A percentile compares a stretch with the other conserved stretches of the same genome.
These are phyloP conservation scores for Clathrospora elynae DNA, from an alignment of 2,329 filamentous ascomycete genomes.

Conservation along the genomic window DNA sequence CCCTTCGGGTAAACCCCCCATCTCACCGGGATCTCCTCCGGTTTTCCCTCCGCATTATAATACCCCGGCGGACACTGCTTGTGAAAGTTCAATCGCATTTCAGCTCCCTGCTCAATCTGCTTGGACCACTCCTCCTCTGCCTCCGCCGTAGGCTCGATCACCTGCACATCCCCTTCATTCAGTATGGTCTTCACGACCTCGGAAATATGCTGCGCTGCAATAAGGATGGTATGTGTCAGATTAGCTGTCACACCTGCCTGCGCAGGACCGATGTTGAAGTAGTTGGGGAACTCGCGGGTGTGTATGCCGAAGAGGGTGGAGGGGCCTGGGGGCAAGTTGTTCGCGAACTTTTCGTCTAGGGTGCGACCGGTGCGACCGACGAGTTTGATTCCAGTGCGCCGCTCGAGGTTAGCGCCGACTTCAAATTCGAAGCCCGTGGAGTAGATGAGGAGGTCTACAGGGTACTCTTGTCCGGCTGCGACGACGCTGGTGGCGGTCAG, in stretches of 20 bases:
- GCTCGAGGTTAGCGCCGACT: slow-evolving; percentile 40
- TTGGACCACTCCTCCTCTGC: slow-evolving; percentile 57
- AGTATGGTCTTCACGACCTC: slow-evolving; percentile 41
- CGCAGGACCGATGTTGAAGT: slow-evolving; percentile 49
- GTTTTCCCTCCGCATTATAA: slow-evolving; percentile 48
- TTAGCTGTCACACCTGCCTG: slow-evolving; percentile 33
- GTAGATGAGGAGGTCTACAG: slow-evolving; percentile 55
- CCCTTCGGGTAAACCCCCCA: no score
- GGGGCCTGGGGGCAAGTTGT: no score
- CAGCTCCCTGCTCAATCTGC: slow-evolving; percentile 49
- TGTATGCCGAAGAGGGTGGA: slow-evolving; percentile 60
- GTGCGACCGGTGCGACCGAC: slow-evolving; percentile 53
- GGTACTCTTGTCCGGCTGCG: slow-evolving; percentile 55
- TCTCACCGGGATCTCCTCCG: no score
- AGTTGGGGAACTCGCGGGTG: slow-evolving; percentile 61
- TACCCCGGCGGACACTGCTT: slow-evolving; percentile 62
- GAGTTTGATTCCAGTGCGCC: slow-evolving; percentile 47
- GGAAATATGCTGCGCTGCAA: slow-evolving; percentile 49
- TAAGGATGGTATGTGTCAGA: slow-evolving; percentile 33
- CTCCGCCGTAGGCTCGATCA: slow-evolving; percentile 54
- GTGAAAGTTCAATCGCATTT: slow-evolving; percentile 48
- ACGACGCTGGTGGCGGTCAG: slow-evolving; percentile 52
- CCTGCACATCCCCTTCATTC: slow-evolving; percentile 30
- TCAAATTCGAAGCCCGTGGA: slow-evolving; percentile 54
- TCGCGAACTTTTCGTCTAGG: slow-evolving; percentile 55